Base-by-base conservation (phyloP, 202 grass and related monocot genomes). In the Setaria viridis region DNA sequence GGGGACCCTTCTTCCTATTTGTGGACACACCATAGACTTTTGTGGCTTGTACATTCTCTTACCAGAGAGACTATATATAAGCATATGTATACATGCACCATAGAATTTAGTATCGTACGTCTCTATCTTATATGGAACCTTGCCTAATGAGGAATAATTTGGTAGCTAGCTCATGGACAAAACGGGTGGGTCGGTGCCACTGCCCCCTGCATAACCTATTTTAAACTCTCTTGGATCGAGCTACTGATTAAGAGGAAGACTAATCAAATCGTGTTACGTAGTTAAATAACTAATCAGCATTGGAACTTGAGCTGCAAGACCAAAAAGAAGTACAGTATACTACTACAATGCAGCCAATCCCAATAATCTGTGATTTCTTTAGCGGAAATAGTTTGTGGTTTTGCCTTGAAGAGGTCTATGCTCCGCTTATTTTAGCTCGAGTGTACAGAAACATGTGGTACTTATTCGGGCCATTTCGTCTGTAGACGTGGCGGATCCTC, bases 261-360 rank as follows among this genome's bases (percentile, higher is more conserved):
- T 75, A 54, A 80, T 84, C 71, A 70, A 87, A 58, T 82, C 34
- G 13, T 3, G 16, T 0, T 0, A 32, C 16, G 68, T 62, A 33
- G 56, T 82, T 82, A 71, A 82, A 82, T 82, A 82, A 39, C 17
- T 72, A 83, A 84, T 80, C 85, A 0, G 34, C 81, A 69, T 87
- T 0, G 76, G 80, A 80, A 87, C 79, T 87, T 70, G 80, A 54
- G 58, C 32, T 1, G 29, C 39, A 7, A 46, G 80, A 54, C 50
- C 49, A 42, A 15, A 49, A 15, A 10, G 16, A 30, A 58, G 16
- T 14, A 8, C 17, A 16, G 20, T 49, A 67, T 67, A 82, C 11
- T 51, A 14, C 43, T 9, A 74, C 17, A 83, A 33, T 80, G 69
- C 41, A 46, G 34, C 34, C 45, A 70, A 35, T 39, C 17, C 60